Evolutionary conservation across 495 filamentous ascomycete genomes (phyloP), one percentile per base, ranked within the genome.

Genomic region (Penicillium canescens): DNA sequence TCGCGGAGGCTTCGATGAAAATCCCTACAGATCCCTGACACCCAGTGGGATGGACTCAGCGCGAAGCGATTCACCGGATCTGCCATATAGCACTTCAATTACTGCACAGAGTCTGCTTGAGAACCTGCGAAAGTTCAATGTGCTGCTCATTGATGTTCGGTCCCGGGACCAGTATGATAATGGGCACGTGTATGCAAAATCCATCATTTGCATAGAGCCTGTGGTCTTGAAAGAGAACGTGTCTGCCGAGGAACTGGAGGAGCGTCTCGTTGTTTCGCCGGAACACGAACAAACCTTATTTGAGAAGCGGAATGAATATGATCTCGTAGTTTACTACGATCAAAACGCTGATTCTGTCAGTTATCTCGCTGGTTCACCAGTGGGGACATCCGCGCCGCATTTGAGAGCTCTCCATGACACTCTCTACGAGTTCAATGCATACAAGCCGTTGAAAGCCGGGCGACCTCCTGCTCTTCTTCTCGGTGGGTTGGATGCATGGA

Each of bases 271-370:
- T 10, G 73, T 97, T 8, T 88, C 87, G 2, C 91, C 94, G 6
- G 75, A 88, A 18, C 62, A 73, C 42, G 94, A 98, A 63, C 85
- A 86, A 56, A 67, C 75, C 2, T 72, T 91, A 14, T 95, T 96
- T 55, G 85, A 89, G 35, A 79, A 80, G 44, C 82, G 94, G 21
- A 78, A 94, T 56, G 80, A 88, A 56, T 96, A 86, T 62, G 91
- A 96, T 60, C 64, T 96, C 46, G 80, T 98, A 21, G 89, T 98
- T 2, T 95, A 95, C 60, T 95, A 98, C 66, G 92, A 99, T 65
- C 82, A 90, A 59, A 70, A 71, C 24, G 86, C 86, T 2, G 63
- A 63, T 21, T 78, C 88, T 60, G 75, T 75, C 50, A 71, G 67
- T 39, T 84, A 74, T 61, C 73, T 75, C 56, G 68, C 71, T 67